phyloP scores from a whole-genome alignment of 169 alveolate genomes.

The Plasmodium adleri region DNA sequence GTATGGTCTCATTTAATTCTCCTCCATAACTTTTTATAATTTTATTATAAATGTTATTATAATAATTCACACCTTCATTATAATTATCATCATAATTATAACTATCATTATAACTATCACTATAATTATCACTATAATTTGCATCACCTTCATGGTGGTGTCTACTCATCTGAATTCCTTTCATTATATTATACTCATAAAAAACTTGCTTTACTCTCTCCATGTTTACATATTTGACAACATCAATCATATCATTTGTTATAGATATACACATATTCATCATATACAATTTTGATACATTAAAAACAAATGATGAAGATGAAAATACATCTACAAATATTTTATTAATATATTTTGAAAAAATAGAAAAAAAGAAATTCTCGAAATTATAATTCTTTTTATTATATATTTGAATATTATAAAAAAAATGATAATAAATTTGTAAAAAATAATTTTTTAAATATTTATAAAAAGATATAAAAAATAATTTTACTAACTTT shows the following conservation, averaged over 20 bases:
- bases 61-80: no score
- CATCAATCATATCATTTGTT: constrained; percentile 23
- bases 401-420: constrained; percentile 10
- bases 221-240: constrained; percentile 1
- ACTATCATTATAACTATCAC: no score
- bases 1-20: no score
- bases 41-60: no score
- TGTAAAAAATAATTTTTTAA: constrained; percentile 49
- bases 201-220: constrained; percentile 6
- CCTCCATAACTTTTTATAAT: no score
- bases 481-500: constrained; percentile 50
- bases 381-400: constrained; percentile 5
- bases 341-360: constrained; percentile 50
- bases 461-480: constrained; percentile 60
- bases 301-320: constrained; percentile 21
- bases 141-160: no score
- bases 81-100: no score
- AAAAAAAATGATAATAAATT: constrained; percentile 8
- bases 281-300: constrained; percentile 13
- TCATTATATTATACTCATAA: background rate
- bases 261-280: constrained; percentile 27
- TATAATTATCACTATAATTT: no score
- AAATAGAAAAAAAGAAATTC: constrained; percentile 37
- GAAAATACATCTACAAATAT: constrained; percentile 43
- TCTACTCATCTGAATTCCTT: no score